Conservation (phyloP, 139 green algal species). For the Gonium pectorale region DNA sequence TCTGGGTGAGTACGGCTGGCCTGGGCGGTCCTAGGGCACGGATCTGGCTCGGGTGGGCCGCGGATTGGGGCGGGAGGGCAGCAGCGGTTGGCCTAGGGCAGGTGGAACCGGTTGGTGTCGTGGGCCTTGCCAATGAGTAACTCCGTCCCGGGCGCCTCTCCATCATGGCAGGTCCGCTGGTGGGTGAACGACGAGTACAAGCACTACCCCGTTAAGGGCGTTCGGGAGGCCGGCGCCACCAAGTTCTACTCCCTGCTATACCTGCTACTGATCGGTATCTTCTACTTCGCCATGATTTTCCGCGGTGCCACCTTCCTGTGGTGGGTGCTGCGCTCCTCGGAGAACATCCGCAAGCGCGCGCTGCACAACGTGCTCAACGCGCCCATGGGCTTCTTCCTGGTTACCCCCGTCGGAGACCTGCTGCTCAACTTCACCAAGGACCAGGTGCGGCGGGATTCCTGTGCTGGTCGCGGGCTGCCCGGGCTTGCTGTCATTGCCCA, state of each 20-base stretch:
- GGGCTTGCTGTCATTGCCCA: no score
- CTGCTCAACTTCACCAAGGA: conserved; percentile 75
- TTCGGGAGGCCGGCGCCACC: conserved; percentile 6
- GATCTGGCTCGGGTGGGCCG: no score
- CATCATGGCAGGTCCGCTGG: no score
- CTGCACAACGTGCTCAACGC: conserved; percentile 59
- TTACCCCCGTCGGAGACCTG: conserved; percentile 73
- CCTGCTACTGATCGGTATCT: conserved; percentile 49
- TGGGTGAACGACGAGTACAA: conserved; percentile 44
- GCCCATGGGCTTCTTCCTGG: conserved; percentile 75
- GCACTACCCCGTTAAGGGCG: neutral
- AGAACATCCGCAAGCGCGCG: conserved; percentile 30
- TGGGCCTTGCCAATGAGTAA: no score
- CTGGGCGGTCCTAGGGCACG: no score
- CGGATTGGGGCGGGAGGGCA: no score
- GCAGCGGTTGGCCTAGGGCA: no score
- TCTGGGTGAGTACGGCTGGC: no score
- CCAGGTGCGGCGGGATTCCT: neutral
- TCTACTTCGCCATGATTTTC: conserved; percentile 67
- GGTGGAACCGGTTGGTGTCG: no score
- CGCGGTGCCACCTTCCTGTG: conserved; percentile 63
- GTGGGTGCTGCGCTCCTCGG: conserved; percentile 55
- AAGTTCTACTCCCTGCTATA: conserved; percentile 65
- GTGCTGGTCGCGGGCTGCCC: no score
- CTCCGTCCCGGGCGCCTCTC: no score